These are phyloP conservation scores for Pseudocercospora ulei DNA, from an alignment of 2,329 filamentous ascomycete species.

Conservation along the genomic window DNA sequence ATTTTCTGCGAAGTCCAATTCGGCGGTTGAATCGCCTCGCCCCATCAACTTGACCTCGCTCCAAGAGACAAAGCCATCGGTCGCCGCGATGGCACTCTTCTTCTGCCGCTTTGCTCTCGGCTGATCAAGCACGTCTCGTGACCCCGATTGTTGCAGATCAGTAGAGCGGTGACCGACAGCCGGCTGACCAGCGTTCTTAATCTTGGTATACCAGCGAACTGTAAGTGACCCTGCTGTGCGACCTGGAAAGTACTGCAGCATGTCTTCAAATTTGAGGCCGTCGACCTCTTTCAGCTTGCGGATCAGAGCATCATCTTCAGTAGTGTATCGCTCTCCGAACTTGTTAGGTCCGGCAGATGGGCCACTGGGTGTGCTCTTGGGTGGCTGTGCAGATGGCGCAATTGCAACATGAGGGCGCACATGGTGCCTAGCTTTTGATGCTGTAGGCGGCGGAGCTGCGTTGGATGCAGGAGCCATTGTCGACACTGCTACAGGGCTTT, in stretches of 20 bases:
- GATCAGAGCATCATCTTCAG: conserved; percentile 32
- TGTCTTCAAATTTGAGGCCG: conserved; percentile 33
- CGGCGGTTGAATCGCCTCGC: conserved; percentile 1
- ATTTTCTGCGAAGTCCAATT: not conserved
- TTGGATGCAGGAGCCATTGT: not conserved
- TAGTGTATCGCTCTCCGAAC: conserved; percentile 20
- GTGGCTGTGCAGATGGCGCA: not conserved
- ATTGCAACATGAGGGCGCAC: not conserved
- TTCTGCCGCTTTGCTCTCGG: conserved; percentile 12
- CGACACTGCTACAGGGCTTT: not conserved
- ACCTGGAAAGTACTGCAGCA: conserved; percentile 32
- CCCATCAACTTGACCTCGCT: conserved; percentile 12
- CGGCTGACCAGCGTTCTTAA: not conserved
- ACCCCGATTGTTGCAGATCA: conserved; percentile 1
- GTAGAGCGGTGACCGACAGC: not conserved
- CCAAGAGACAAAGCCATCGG: conserved; percentile 26
- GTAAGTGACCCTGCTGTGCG: conserved; percentile 29
- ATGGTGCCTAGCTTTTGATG: not conserved
- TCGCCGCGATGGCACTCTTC: conserved; percentile 8
- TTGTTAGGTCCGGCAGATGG: conserved; percentile 6
- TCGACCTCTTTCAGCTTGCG: conserved; percentile 39
- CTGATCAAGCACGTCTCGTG: conserved; percentile 3
- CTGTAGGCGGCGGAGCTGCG: not conserved
- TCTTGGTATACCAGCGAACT: conserved; percentile 25
- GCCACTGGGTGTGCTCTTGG: not conserved